Evolutionary conservation across 1,139 yeast species (phyloP).

Genomic region (Nakaseomyces uthaithaninus): DNA sequence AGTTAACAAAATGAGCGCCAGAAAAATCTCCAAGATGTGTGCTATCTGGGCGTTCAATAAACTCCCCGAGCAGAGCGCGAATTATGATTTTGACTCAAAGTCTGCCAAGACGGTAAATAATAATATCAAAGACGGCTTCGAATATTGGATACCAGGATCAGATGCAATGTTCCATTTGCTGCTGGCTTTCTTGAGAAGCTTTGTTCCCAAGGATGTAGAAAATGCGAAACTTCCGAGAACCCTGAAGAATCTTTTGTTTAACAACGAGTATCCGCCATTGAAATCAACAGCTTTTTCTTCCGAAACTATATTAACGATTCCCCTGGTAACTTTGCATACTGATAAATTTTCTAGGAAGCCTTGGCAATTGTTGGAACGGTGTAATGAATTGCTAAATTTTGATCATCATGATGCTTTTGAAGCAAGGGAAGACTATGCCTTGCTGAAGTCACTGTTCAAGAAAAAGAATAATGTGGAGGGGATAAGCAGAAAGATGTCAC

Average conservation of each 20-base stretch:
- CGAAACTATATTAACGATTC: slow-evolving; percentile 46
- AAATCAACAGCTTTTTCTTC: slow-evolving; percentile 34
- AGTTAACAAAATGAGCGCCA: slow-evolving; percentile 68
- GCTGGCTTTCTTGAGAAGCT: slow-evolving; percentile 68
- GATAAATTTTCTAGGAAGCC: slow-evolving; percentile 55
- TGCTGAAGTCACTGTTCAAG: slow-evolving; percentile 63
- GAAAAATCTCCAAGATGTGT: slow-evolving; percentile 73
- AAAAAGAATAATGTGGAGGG: slow-evolving; percentile 44
- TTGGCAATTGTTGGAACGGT: slow-evolving; percentile 39
- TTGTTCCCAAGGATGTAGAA: slow-evolving; percentile 56
- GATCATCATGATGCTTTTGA: slow-evolving; percentile 63
- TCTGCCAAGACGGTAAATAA: slow-evolving; percentile 19
- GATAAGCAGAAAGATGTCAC: slow-evolving; percentile 58
- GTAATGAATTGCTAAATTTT: slow-evolving; percentile 57
- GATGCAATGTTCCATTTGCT: slow-evolving; percentile 80
- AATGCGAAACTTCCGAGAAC: slow-evolving; percentile 52
- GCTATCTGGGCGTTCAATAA: slow-evolving; percentile 79
- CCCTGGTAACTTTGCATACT: slow-evolving; percentile 61
- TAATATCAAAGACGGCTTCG: slow-evolving; percentile 61
- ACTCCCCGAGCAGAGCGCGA: slow-evolving; percentile 15
- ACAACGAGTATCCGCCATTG: slow-evolving; percentile 60
- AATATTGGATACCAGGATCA: slow-evolving; percentile 72
- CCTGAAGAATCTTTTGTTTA: slow-evolving; percentile 52
- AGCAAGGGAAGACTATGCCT: slow-evolving; percentile 71
- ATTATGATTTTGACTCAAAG: slow-evolving; percentile 20